Evolutionary conservation across 768 basidiomycete genomes (phyloP).

Genomic region (Leccinum rimulosum): DNA sequence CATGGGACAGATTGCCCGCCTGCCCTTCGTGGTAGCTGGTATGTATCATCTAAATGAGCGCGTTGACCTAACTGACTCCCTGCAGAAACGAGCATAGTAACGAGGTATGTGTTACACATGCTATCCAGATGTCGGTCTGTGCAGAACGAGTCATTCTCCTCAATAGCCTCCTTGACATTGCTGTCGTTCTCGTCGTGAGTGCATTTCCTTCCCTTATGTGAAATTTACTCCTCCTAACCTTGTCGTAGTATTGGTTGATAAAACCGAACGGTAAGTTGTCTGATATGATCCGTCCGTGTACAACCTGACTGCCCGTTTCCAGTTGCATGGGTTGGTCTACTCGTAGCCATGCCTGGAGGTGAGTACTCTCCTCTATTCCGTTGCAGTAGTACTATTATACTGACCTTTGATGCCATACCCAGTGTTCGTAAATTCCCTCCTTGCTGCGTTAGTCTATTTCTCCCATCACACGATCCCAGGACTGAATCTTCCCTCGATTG

Average conservation of each 20-base stretch:
- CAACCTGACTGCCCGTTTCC: not conserved
- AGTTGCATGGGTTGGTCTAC: slow-evolving; percentile 19
- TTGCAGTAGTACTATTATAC: no score
- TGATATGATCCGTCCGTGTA: not conserved
- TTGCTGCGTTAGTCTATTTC: slow-evolving; percentile 16
- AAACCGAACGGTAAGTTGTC: slow-evolving; percentile 9
- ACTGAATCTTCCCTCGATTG: not conserved
- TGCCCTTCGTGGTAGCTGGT: slow-evolving; percentile 13
- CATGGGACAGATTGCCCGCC: not conserved
- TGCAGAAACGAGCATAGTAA: slow-evolving; percentile 15
- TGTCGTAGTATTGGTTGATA: slow-evolving; percentile 18
- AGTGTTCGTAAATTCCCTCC: slow-evolving; percentile 21
- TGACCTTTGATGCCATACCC: not conserved
- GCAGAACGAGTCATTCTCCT: not conserved
- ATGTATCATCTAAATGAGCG: not conserved
- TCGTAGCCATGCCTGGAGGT: slow-evolving; percentile 21
- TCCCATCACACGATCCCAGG: not conserved
- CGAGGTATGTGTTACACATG: slow-evolving; percentile 8
- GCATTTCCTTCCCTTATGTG: not conserved
- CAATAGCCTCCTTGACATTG: slow-evolving; percentile 11
- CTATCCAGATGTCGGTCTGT: not conserved
- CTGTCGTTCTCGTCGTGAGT: slow-evolving; percentile 13
- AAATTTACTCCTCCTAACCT: not conserved
- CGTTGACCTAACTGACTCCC: slow-evolving; percentile 1
- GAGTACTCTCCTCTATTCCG: not conserved